These are phyloP conservation scores for Agrocybe praecox DNA, from an alignment of 768 basidiomycete species.

Conservation along the genomic window DNA sequence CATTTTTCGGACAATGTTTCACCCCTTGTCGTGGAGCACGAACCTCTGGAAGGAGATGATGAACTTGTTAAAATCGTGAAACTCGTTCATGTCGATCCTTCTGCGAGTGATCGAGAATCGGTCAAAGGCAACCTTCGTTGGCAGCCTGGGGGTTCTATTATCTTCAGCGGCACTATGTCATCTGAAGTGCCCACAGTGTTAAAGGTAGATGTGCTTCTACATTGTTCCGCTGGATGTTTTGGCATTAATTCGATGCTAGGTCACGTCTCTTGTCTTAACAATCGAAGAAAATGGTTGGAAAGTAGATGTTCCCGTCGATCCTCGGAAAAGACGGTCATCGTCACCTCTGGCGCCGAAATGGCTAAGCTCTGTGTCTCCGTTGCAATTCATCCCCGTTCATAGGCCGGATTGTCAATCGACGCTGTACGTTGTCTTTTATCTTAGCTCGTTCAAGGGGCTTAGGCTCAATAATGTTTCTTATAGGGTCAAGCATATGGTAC, in stretches of 20 bases:
- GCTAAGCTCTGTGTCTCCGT: constrained; percentile 59
- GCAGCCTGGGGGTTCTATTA: constrained; percentile 50
- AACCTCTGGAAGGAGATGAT: constrained; percentile 15
- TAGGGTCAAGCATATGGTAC: constrained; percentile 67
- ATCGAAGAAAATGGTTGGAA: constrained; percentile 68
- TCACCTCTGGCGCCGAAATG: constrained; percentile 43
- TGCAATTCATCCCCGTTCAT: constrained; percentile 52
- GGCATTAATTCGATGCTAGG: constrained; percentile 32
- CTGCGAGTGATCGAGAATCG: constrained; percentile 16
- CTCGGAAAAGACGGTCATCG: constrained; percentile 37
- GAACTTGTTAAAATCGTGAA: constrained; percentile 41
- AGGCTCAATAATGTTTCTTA: constrained; percentile 2
- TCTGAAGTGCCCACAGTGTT: constrained; percentile 52
- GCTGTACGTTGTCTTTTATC: constrained; percentile 39
- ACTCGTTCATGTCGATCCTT: constrained; percentile 41
- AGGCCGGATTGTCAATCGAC: constrained; percentile 48
- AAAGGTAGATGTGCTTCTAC: constrained; percentile 45
- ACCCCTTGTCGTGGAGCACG: constrained; percentile 57
- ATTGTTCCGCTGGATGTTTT: neutral
- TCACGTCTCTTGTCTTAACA: constrained; percentile 48
- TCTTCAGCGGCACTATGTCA: constrained; percentile 63
- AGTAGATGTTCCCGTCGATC: constrained; percentile 60
- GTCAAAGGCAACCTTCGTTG: constrained; percentile 56
- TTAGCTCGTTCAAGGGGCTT: neutral
- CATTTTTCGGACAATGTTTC: constrained; percentile 50